A percentile compares a stretch with the other conserved stretches of the same genome.
These are phyloP conservation scores for Vigna reflexopilosa DNA, from an alignment of 306 rosid genomes.

Conservation along the genomic window DNA sequence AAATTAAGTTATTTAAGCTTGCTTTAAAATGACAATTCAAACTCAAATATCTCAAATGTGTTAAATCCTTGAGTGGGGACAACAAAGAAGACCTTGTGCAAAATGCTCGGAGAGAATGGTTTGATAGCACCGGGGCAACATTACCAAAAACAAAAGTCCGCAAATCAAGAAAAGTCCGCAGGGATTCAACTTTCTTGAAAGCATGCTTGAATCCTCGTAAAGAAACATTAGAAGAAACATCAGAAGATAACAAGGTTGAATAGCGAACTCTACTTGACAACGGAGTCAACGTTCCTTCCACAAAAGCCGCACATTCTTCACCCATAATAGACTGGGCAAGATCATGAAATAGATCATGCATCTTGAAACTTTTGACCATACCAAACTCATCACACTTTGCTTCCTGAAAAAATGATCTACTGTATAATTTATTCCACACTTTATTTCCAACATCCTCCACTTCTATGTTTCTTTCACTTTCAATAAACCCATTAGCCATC, in stretches of 20 bases:
- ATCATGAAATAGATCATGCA: background rate
- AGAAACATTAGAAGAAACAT: no score
- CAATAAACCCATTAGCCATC: slow-evolving; percentile 10
- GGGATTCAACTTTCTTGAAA: slow-evolving; percentile 26
- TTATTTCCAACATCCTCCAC: slow-evolving; percentile 46
- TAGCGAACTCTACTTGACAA: slow-evolving; percentile 20
- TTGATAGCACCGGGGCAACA: background rate
- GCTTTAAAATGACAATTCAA: no score
- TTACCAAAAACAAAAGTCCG: background rate
- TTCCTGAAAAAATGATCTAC: slow-evolving; percentile 45
- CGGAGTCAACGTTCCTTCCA: background rate
- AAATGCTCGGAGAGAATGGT: slow-evolving; percentile 15
- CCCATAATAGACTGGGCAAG: slow-evolving; percentile 40
- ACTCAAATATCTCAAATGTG: no score
- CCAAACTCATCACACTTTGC: background rate
- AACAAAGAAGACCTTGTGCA: no score
- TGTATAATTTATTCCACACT: slow-evolving; percentile 33
- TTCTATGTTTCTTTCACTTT: background rate
- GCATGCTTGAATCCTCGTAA: background rate
- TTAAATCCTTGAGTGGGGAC: no score
- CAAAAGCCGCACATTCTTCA: background rate
- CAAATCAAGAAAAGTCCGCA: slow-evolving; percentile 10
- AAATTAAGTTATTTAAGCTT: no score
- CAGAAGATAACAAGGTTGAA: background rate
- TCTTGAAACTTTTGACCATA: background rate